phyloP scores from a whole-genome alignment of 441 rosid genomes.

The Sinapis alba region DNA sequence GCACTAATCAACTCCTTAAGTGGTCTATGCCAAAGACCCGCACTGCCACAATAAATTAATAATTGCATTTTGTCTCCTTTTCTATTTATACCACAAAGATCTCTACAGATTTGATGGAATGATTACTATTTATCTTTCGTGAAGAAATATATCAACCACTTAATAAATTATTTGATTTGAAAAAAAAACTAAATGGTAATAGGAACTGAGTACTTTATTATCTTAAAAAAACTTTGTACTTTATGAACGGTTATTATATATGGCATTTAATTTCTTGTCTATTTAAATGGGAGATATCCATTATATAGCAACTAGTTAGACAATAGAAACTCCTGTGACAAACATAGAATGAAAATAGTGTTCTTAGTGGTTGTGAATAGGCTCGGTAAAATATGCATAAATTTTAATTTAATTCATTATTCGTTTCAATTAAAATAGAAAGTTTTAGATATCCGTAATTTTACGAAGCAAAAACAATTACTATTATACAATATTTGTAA shows the following conservation, averaged over 20 bases:
- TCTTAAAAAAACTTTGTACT: no score
- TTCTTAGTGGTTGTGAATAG: not conserved
- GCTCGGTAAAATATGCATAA: no score
- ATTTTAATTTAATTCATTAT: no score
- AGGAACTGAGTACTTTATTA: not conserved
- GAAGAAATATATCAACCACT: slow-evolving; percentile 6
- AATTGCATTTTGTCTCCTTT: slow-evolving; percentile 17
- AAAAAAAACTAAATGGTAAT: not conserved
- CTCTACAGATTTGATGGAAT: slow-evolving; percentile 28
- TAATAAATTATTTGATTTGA: not conserved
- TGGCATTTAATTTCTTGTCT: not conserved
- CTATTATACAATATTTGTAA: no score
- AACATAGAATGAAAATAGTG: not conserved
- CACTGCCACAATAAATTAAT: not conserved
- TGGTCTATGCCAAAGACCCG: not conserved
- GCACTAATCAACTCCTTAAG: not conserved
- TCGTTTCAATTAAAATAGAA: no score
- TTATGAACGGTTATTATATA: not conserved
- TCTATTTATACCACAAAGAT: slow-evolving; percentile 17
- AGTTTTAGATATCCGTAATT: no score
- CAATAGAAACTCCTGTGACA: not conserved
- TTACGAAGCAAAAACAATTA: no score
- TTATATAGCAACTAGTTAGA: not conserved
- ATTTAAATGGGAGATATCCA: not conserved
- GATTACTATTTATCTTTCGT: slow-evolving; percentile 22